Percentiles rank a stretch among this genome's conserved stretches.
Conservation (phyloP, 2,329 filamentous ascomycete species). For the Rhexocercosporidium sp. region DNA sequence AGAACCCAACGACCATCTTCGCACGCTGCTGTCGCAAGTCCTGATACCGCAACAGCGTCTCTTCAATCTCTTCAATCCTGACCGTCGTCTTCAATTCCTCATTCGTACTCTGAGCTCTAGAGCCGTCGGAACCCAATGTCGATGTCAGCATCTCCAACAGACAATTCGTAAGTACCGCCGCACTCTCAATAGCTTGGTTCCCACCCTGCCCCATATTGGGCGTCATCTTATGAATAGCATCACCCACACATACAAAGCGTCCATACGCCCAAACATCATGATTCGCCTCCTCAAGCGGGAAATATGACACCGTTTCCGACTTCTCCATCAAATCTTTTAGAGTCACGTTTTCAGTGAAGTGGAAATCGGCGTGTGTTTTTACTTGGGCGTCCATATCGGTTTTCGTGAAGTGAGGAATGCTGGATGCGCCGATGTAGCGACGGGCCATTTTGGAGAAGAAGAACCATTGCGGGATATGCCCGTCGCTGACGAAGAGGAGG, state of each 20-base stretch:
- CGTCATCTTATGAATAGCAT: slow-evolving; percentile 40
- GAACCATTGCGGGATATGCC: slow-evolving; percentile 30
- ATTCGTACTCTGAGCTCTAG: too few species aligned
- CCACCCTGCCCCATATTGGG: slow-evolving; percentile 46
- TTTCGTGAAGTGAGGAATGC: slow-evolving; percentile 32
- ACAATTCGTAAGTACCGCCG: slow-evolving; percentile 44
- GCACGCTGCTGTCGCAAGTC: neutral
- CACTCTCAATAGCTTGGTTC: slow-evolving; percentile 48
- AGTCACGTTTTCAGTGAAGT: slow-evolving; percentile 6
- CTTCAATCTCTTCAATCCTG: neutral
- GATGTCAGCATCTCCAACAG: neutral
- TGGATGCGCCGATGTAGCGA: slow-evolving; percentile 12
- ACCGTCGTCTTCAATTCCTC: neutral
- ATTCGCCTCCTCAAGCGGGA: slow-evolving; percentile 30
- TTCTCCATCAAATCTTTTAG: slow-evolving; percentile 24
- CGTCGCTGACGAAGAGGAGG: neutral
- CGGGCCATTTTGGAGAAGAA: slow-evolving; percentile 31
- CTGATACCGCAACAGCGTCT: neutral
- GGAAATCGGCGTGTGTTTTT: neutral
- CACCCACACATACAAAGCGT: slow-evolving; percentile 35
- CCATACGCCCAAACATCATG: slow-evolving; percentile 34
- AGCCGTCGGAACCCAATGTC: too few species aligned
- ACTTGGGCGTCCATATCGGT: slow-evolving; percentile 20
- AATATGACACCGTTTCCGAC: slow-evolving; percentile 16
- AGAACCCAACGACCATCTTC: neutral